Evolutionary conservation across 2,329 filamentous ascomycete genomes (phyloP).

Genomic region (Alternaria consortialis): DNA sequence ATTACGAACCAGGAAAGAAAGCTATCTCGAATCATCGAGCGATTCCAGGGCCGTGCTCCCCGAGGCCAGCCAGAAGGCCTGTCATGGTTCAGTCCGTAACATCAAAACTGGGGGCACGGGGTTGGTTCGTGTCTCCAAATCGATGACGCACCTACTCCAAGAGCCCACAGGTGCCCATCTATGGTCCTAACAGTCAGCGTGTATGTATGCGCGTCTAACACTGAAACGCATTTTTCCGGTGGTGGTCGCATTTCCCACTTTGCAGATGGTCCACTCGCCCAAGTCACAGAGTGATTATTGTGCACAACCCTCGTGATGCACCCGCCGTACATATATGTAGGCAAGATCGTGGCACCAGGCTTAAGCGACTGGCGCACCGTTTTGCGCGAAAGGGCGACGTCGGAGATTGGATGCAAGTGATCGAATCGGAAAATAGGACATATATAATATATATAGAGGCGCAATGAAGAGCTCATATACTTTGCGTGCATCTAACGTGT

Average conservation of each 20-base stretch:
- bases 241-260: neutral
- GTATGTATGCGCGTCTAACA: neutral
- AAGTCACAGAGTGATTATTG: slow-evolving; percentile 7
- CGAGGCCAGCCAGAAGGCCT: slow-evolving; percentile 2
- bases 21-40: neutral
- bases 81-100: slow-evolving; percentile 7
- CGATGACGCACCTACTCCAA: slow-evolving; percentile 3
- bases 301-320: slow-evolving; percentile 7
- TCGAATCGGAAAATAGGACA: slow-evolving; percentile 23
- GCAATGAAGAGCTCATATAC: slow-evolving; percentile 18
- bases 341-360: slow-evolving; percentile 2
- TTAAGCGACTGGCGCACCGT: slow-evolving; percentile 24
- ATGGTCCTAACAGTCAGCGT: slow-evolving; percentile 1
- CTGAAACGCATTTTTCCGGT: slow-evolving; percentile 15
- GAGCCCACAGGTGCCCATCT: neutral
- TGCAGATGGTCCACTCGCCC: slow-evolving; percentile 2
- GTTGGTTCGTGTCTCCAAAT: slow-evolving; percentile 1
- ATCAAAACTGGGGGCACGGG: neutral
- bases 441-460: slow-evolving; percentile 3
- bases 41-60: neutral
- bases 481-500: slow-evolving; percentile 14
- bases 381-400: slow-evolving; percentile 15
- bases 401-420: slow-evolving; percentile 19
- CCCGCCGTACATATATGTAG: slow-evolving; percentile 7
- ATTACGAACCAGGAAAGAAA: neutral